These are phyloP conservation scores for Chondrus crispus DNA, from an alignment of 23 red algal species.

Conservation along the genomic window DNA sequence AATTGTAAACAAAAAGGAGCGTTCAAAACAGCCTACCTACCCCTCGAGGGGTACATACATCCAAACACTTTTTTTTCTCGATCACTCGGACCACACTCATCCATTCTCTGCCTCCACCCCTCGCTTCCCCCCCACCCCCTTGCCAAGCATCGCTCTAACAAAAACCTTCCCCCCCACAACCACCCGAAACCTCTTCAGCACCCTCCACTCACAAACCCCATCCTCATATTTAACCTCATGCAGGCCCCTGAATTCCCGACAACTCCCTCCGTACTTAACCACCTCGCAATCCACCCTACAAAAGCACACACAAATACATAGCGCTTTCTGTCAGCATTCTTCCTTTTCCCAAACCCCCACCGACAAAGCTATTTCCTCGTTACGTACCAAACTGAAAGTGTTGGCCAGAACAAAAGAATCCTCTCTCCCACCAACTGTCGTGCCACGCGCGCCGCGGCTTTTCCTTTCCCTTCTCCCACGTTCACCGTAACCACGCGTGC, in stretches of 20 bases:
- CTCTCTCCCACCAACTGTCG: neutral
- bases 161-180: neutral
- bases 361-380: no score
- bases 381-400: neutral
- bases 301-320: neutral
- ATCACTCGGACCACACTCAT: no score
- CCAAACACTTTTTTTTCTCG: no score
- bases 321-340: no score
- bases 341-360: no score
- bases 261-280: neutral
- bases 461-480: neutral
- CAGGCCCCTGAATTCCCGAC: neutral
- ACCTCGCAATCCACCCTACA: constrained; percentile 37
- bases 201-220: constrained; percentile 33
- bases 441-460: neutral
- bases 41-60: no score
- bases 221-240: constrained; percentile 24
- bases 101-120: neutral
- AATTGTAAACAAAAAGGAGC: no score
- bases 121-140: neutral
- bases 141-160: neutral
- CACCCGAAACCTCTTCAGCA: constrained; percentile 9
- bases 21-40: no score
- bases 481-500: neutral
- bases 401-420: neutral